phyloP scores from a whole-genome alignment of 2,329 filamentous ascomycete genomes.

The Cryphonectria carpinicola region DNA sequence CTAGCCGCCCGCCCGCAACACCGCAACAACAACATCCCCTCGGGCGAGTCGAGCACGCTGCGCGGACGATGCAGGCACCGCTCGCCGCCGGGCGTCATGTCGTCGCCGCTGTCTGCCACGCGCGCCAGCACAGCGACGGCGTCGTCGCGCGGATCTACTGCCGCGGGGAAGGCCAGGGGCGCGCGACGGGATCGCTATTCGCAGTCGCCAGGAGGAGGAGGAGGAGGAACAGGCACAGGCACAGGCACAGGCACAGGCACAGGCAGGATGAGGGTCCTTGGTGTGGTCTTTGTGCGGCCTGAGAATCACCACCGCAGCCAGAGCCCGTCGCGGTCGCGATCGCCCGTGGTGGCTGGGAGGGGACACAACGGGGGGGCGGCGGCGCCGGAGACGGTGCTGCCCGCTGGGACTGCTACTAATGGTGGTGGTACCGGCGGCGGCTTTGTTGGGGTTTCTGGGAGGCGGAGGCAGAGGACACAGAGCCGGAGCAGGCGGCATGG shows the following conservation, averaged over 20 bases:
- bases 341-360: slow-evolving; percentile 29
- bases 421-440: slow-evolving; percentile 24
- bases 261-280: slow-evolving; percentile 16
- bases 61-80: slow-evolving; percentile 47
- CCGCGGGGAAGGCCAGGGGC: background rate
- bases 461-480: slow-evolving; percentile 43
- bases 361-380: slow-evolving; percentile 32
- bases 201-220: background rate
- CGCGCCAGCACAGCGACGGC: background rate
- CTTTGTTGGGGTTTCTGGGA: slow-evolving; percentile 28
- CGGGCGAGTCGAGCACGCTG: slow-evolving; percentile 44
- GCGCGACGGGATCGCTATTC: background rate
- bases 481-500: slow-evolving; percentile 41
- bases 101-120: slow-evolving; percentile 38
- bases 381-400: slow-evolving; percentile 35
- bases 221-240: too few species aligned
- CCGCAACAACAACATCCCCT: slow-evolving; percentile 34
- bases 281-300: slow-evolving; percentile 38
- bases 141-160: background rate
- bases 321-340: slow-evolving; percentile 43
- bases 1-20: slow-evolving; percentile 31
- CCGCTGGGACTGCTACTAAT: slow-evolving; percentile 30
- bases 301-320: slow-evolving; percentile 37
- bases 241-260: background rate
- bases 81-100: slow-evolving; percentile 40